phyloP scores from a whole-genome alignment of 164 flowering plant genomes.

The Nymphaea thermarum region DNA sequence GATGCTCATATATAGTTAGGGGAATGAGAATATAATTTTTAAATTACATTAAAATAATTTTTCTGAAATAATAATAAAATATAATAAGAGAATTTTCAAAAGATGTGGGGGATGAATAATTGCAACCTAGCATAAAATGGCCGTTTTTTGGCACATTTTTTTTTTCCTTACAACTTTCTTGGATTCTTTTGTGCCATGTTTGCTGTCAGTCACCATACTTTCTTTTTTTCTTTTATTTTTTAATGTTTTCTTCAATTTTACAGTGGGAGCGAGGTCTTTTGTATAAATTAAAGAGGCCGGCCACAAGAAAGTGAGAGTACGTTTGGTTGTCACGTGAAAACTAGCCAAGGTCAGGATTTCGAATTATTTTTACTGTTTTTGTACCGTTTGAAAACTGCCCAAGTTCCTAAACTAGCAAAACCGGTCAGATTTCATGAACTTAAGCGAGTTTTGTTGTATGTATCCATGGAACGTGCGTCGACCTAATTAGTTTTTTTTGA shows the following conservation, averaged over 20 bases:
- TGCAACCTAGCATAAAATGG: neutral
- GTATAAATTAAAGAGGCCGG: neutral
- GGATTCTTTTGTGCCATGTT: neutral
- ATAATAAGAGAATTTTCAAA: neutral
- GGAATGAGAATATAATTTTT: too few relatives aligned
- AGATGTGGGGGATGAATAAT: neutral
- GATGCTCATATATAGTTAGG: constrained; percentile 5
- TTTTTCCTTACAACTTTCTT: neutral
- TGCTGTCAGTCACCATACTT: neutral
- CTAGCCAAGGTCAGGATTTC: neutral
- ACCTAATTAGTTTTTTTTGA: too few relatives aligned
- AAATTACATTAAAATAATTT: too few relatives aligned
- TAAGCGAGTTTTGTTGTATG: neutral
- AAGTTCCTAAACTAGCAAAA: neutral
- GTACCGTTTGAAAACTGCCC: neutral
- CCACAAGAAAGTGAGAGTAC: neutral
- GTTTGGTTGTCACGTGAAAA: neutral
- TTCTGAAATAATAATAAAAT: neutral
- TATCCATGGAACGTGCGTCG: neutral
- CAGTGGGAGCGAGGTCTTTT: neutral
- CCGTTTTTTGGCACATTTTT: neutral
- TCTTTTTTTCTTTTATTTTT: neutral
- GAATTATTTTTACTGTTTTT: too few relatives aligned
- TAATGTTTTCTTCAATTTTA: neutral
- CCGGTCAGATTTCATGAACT: neutral